Base-by-base conservation (phyloP, 2,329 filamentous ascomycete species). In the Geosmithia morbida region DNA sequence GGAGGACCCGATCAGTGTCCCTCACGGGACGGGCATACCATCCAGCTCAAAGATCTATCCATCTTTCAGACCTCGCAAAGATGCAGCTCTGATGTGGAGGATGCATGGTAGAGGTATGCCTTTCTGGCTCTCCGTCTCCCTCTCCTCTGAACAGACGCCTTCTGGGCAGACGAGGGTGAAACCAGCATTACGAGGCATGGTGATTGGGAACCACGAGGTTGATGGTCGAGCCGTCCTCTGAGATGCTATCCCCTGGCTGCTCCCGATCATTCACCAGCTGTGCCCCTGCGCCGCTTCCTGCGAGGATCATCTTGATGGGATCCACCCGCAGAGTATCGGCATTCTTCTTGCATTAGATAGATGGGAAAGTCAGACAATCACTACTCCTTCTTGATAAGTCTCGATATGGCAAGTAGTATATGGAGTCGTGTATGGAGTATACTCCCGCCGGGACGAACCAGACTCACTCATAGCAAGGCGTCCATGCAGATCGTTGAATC, bases 101-200 rank as follows among this genome's bases (percentile, higher is more conserved):
- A 56, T 58, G 48, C 56, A 58, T 8, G 56, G 56, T 6, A 55
- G 55, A 30, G 54, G 54, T 56, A 48, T 17, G 50, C 13, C 2
- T 4, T 8, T 26, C 22, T 26, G 4, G 4, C 22, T 26, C 22
- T 26, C 22, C 8, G 8, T 26, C 22, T 26, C 22, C 8, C 8
- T n/a, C n/a, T n/a, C n/a, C n/a, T n/a, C n/a, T n/a, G n/a, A n/a
- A n/a, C n/a, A n/a, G n/a, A n/a, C n/a, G n/a, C 22, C 4, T 26
- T 26, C 8, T 4, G 22, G 22, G 22, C 22, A 26, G 8, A 16
- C 1, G 20, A 1, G 2, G 13, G 6, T 37, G 14, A 37, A 5
- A 37, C 13, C 11, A 16, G 13, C 11, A 13, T 43, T 4, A n/a
- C n/a, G 4, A 49, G 55, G 55, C 13, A 56, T 54, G 54, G 48